Evolutionary conservation across 495 filamentous ascomycete species (phyloP), one percentile per base, ranked within the genome.

Genomic region (Podospora pseudoanserina): DNA sequence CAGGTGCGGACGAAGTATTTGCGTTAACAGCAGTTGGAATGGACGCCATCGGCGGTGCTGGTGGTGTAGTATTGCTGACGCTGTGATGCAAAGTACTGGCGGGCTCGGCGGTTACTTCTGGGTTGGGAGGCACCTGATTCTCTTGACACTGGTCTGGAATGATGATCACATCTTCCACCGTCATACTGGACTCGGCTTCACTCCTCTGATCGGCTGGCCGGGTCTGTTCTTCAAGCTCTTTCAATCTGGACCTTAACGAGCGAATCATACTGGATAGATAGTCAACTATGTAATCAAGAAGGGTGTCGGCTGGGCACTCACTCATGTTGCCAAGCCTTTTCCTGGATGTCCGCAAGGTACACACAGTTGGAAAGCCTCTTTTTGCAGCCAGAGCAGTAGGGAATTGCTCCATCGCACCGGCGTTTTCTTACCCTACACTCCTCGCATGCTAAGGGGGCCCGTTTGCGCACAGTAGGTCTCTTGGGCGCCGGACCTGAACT

Each of bases 281-380:
- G 15, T 49, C 15, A 49, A 49, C 13, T 16, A 13, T 6, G 39
- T 16, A 11, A 49, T 49, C 6, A 20, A 4, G 30, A 53, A 19
- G 16, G 20, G 44, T 49, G 39, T 20, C 19, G 30, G 3, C 18
- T 63, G 60, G 34, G 60, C n/a, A 65, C 63, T 65, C n/a, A 65
- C 63, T 65, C 44, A 19, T 65, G 32, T 23, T 65, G 63, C 63
- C 63, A 65, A 19, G 63, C 63, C 39, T 54, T 44, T 44, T 65
- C 63, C 34, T 65, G 63, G 11, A 65, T 11, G 15, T 65, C 63
- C 13, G 63, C 63, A 6, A 49, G 34, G 18, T 65, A 65, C 5
- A 65, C 63, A 39, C 63, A 65, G n/a, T 13, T 30, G 2, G 63
- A 49, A 26, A 65, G 39, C 15, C 63, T 26, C 34, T 65, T 65